Conservation (phyloP, 2,329 filamentous ascomycete genomes). For the Aspergillus tubingensis region DNA sequence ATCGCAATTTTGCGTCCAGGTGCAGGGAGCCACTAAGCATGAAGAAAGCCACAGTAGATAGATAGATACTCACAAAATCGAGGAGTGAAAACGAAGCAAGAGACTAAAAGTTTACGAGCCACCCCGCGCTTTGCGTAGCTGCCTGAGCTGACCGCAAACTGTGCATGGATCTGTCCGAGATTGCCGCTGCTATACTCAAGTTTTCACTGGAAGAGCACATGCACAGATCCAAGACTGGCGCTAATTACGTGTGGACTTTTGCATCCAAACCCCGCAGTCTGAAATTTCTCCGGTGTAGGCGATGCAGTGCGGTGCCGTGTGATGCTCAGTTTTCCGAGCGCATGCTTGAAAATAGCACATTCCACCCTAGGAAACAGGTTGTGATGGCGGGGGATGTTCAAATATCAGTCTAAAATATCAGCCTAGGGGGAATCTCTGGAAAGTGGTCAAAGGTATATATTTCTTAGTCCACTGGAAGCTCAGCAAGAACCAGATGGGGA, state of each 20-base stretch:
- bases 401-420: too few relatives aligned
- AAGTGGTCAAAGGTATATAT: not conserved
- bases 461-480: not conserved
- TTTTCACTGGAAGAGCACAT: not conserved
- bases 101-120: not conserved
- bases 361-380: too few relatives aligned
- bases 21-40: not conserved
- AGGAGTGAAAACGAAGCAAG: not conserved
- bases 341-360: too few relatives aligned
- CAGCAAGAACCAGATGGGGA: not conserved
- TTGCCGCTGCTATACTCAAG: not conserved
- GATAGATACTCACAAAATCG: not conserved
- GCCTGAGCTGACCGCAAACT: not conserved
- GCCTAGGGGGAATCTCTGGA: too few relatives aligned
- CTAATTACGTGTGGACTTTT: not conserved
- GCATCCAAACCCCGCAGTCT: not conserved
- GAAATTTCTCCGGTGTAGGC: not conserved
- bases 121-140: slow-evolving; percentile 1
- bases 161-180: not conserved
- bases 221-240: not conserved
- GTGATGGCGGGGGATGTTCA: too few relatives aligned
- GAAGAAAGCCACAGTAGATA: not conserved
- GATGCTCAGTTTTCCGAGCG: too few relatives aligned
- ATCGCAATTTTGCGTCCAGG: not conserved
- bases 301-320: not conserved